Evolutionary conservation across 108 stramenopile species (phyloP).

Genomic region (Nitzschia sp.): DNA sequence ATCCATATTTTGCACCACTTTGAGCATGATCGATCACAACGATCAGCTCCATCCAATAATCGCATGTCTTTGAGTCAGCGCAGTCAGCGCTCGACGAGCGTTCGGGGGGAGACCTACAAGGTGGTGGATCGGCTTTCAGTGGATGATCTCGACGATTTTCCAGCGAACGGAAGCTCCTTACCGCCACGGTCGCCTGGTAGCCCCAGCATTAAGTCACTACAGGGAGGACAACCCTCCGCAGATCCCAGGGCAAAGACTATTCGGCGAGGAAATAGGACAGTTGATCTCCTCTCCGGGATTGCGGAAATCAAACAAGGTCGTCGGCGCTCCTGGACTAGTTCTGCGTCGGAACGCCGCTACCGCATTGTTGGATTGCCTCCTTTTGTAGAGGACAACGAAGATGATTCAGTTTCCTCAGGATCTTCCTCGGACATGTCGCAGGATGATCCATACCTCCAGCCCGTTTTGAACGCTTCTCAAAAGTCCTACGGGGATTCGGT

Average conservation of each 20-base stretch:
- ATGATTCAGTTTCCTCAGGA: constrained; percentile 7
- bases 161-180: background rate
- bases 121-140: background rate
- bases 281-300: constrained; percentile 6
- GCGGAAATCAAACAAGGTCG: background rate
- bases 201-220: background rate
- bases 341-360: background rate
- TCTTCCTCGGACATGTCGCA: background rate
- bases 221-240: background rate
- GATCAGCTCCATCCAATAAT: background rate
- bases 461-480: background rate
- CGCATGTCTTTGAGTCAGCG: background rate
- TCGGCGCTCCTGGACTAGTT: background rate
- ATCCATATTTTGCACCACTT: background rate
- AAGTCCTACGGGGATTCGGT: background rate
- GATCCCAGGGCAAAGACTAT: constrained; percentile 1
- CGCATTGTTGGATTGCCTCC: background rate
- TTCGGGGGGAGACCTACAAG: background rate
- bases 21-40: background rate
- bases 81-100: background rate
- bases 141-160: background rate
- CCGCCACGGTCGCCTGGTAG: constrained; percentile 1
- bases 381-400: background rate
- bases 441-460: background rate
- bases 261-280: background rate